Base-by-base conservation (phyloP, 202 grass and related monocot genomes). In the Digitaria exilis region DNA sequence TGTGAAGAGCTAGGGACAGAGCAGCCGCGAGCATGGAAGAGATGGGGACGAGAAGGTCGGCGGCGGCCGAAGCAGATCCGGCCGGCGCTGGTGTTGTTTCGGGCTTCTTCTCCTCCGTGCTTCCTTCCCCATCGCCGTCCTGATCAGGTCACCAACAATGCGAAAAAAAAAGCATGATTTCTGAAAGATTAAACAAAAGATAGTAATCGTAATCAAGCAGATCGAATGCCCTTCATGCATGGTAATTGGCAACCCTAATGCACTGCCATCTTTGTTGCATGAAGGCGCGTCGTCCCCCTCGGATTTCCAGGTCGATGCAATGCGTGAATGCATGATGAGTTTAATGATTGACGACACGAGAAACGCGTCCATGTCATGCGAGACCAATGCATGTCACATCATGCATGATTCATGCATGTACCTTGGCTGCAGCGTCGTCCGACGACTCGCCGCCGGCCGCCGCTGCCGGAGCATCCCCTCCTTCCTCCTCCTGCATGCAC, bases 391-490 rank as follows among this genome's bases (percentile, higher is more conserved):
- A n/a, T n/a, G 66, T 18, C 0, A 5, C 39, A 41, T 58, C 42
- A 69, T 43, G 59, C 49, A 66, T 39, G 42, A 18, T 19, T 30
- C 18, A 64, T n/a, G n/a, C n/a, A n/a, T 32, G 18, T 81, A 89
- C 87, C 82, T 65, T 35, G 34, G 71, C 16, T 77, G 26, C 71
- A 35, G 71, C n/a, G 54, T n/a, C n/a, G n/a, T 76, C 64, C 55
- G 71, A 62, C 12, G 78, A 87, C n/a, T 28, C 67, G 57, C 15
- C 43, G 7, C 25, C 16, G 50, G 70, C 26, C 42, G 25, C 32
- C 10, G 61, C 35, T 11, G 69, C 6, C 21, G 54, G 14, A 3
- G 61, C 25, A 13, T 68, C 70, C 2, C 46, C 71, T 54, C 35
- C 71, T 71, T 46, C 82, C 9, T 29, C 58, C 22, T 64, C 64